Conservation (phyloP, 1,284 basidiomycete genomes). For the Vanrija pseudolonga region DNA sequence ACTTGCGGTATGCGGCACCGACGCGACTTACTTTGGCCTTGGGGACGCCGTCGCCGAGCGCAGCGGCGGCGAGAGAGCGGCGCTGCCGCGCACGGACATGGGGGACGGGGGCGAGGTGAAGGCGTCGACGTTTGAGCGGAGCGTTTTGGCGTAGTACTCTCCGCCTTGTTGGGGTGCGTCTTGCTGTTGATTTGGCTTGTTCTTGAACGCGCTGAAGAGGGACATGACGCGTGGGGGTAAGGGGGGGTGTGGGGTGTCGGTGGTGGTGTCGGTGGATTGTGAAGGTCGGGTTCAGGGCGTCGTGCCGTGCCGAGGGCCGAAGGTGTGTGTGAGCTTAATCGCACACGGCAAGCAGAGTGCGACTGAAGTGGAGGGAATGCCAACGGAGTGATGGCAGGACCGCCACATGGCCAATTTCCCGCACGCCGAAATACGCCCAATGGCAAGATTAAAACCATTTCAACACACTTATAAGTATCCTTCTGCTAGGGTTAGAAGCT, state of each 20-base stretch:
- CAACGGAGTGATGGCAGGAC: no score
- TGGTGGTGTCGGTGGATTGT: not conserved
- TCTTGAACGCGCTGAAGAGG: not conserved
- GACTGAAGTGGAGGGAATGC: no score
- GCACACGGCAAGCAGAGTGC: no score
- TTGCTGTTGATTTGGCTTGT: not conserved
- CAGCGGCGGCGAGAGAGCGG: not conserved
- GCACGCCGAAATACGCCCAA: no score
- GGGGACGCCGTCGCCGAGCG: not conserved
- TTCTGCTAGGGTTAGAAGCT: conserved; percentile 15
- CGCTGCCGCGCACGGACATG: not conserved
- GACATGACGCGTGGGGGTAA: not conserved
- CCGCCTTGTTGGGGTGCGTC: not conserved
- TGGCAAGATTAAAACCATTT: not conserved
- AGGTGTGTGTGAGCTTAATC: no score
- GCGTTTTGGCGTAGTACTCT: conserved; percentile 12
- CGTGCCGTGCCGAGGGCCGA: no score
- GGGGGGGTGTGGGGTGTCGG: not conserved
- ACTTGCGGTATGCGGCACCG: not conserved
- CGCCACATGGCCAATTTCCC: no score
- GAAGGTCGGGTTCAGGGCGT: no score
- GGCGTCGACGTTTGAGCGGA: conserved; percentile 7
- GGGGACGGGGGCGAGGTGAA: not conserved
- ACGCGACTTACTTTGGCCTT: conserved; percentile 5
- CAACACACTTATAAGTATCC: not conserved